phyloP scores from a whole-genome alignment of 1,284 basidiomycete species.

The Coniferiporia sulphurascens region DNA sequence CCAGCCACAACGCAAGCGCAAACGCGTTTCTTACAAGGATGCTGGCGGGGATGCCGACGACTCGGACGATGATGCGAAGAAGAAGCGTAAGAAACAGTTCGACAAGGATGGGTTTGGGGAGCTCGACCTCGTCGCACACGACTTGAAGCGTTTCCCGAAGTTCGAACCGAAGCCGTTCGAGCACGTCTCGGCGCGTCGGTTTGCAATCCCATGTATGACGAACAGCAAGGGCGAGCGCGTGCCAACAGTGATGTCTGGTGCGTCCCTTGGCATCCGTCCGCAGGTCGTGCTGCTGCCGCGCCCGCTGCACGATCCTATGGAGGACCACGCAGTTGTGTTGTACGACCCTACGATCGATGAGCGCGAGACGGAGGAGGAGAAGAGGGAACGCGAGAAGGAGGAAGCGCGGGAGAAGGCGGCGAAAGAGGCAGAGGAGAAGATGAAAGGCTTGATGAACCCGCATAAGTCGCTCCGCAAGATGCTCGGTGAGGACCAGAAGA shows the following conservation, averaged over 20 bases:
- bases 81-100: constrained; percentile 47
- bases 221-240: constrained; percentile 75
- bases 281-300: constrained; percentile 82
- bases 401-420: constrained; percentile 61
- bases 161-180: constrained; percentile 81
- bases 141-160: constrained; percentile 75
- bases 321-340: constrained; percentile 94
- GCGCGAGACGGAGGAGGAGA: constrained; percentile 82
- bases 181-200: constrained; percentile 54
- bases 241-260: constrained; percentile 58
- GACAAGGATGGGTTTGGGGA: constrained; percentile 47
- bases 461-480: constrained; percentile 89
- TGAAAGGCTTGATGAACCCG: constrained; percentile 72
- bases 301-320: constrained; percentile 95
- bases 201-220: constrained; percentile 86
- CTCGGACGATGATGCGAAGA: constrained; percentile 46
- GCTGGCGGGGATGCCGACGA: constrained; percentile 47
- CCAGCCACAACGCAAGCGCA: constrained; percentile 74
- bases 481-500: constrained; percentile 71
- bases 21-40: constrained; percentile 77
- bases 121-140: constrained; percentile 30
- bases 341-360: constrained; percentile 97
- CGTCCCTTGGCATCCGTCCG: constrained; percentile 84
- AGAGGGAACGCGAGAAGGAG: constrained; percentile 61
- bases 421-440: constrained; percentile 64